Evolutionary conservation across 805 yeast genomes (phyloP).

Genomic region (Saturnispora sekii): DNA sequence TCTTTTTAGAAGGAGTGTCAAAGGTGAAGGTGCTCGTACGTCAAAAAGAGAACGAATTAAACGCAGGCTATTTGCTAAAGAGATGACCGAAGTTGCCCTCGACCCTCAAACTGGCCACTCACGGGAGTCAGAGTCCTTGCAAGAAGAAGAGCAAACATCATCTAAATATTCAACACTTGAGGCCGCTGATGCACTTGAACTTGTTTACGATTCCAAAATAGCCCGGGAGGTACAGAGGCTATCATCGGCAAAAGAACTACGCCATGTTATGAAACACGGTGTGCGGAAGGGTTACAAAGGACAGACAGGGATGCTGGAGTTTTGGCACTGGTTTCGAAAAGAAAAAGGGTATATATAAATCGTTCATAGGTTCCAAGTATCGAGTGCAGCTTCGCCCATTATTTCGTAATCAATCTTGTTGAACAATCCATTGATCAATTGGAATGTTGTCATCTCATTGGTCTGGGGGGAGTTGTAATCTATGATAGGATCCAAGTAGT

Average conservation of each 20-base stretch:
- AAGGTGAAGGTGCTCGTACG: too few relatives aligned
- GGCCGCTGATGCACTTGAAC: too few relatives aligned
- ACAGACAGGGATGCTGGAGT: constrained; percentile 1
- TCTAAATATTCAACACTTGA: not conserved
- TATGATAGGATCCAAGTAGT: constrained; percentile 7
- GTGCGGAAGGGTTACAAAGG: not conserved
- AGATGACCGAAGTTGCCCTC: too few relatives aligned
- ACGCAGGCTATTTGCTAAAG: too few relatives aligned
- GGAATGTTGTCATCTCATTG: constrained; percentile 5
- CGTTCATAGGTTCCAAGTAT: constrained; percentile 15
- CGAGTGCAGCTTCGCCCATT: constrained; percentile 13
- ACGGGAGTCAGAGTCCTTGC: too few relatives aligned
- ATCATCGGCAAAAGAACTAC: not conserved
- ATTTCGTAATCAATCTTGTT: constrained; percentile 5
- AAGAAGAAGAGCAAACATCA: not conserved
- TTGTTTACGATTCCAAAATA: too few relatives aligned
- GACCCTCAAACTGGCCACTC: too few relatives aligned
- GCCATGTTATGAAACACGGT: not conserved
- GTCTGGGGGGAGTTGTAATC: not conserved
- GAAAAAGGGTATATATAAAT: not conserved
- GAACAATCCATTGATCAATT: constrained; percentile 7
- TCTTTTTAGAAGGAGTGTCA: too few relatives aligned
- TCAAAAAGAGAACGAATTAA: too few relatives aligned
- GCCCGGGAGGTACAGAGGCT: not conserved
- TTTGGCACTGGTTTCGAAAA: not conserved